phyloP scores from a whole-genome alignment of 352 stramenopile genomes.

The Phytopythium litorale region DNA sequence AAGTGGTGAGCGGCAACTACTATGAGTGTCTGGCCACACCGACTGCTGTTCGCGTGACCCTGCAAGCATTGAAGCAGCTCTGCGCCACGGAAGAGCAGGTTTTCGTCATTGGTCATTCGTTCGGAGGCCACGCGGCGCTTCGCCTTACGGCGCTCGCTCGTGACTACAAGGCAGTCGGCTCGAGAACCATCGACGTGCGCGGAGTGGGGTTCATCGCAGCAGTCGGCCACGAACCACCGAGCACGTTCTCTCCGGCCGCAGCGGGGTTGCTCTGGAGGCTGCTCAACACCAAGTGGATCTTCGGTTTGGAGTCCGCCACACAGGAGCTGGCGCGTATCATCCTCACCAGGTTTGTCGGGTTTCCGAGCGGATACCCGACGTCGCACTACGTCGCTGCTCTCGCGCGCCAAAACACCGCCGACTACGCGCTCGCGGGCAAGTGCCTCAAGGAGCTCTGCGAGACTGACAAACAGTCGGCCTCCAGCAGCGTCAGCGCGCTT shows the following conservation, averaged over 20 bases:
- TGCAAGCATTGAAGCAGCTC: neutral
- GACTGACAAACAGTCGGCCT: neutral
- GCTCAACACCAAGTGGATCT: neutral
- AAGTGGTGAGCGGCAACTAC: neutral
- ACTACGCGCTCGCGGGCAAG: neutral
- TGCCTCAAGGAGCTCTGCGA: neutral
- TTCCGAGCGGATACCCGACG: neutral
- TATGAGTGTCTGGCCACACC: neutral
- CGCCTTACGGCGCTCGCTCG: neutral
- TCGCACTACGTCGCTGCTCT: neutral
- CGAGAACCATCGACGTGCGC: neutral
- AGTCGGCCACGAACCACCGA: neutral
- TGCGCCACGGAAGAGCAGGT: neutral
- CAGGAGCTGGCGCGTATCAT: neutral
- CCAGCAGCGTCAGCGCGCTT: constrained; percentile 8
- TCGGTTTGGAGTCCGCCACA: neutral
- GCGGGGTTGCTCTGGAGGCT: neutral
- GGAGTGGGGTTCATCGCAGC: neutral
- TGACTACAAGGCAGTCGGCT: neutral
- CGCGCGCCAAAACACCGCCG: neutral
- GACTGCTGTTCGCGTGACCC: neutral
- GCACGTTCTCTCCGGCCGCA: neutral
- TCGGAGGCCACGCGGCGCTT: neutral
- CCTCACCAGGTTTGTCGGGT: neutral
- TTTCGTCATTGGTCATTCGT: neutral